Conservation (phyloP, 495 filamentous ascomycete species). For the Penicillium canariense region DNA sequence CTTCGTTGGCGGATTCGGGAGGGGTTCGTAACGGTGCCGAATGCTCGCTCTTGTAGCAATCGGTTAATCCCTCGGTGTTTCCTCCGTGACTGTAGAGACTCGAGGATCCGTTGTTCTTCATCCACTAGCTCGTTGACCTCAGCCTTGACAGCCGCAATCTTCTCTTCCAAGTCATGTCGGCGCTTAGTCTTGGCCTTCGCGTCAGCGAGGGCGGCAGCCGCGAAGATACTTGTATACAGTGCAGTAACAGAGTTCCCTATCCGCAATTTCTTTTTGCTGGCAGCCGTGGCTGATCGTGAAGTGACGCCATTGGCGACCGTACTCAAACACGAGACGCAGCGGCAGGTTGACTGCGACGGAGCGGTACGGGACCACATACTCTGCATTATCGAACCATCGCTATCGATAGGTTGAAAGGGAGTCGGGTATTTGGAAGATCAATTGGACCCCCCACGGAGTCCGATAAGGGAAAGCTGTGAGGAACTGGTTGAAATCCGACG, state of each 20-base stretch:
- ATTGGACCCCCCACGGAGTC: constrained; percentile 25
- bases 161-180: constrained; percentile 61
- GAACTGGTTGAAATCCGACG: constrained; percentile 8
- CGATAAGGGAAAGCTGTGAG: constrained; percentile 14
- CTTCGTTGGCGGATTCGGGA: constrained; percentile 10
- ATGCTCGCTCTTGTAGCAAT: constrained; percentile 23
- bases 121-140: constrained; percentile 44
- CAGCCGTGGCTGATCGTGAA: constrained; percentile 52
- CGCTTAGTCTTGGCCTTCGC: constrained; percentile 59
- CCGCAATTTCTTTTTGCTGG: constrained; percentile 49
- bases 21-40: constrained; percentile 18
- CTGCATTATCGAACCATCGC: constrained; percentile 59
- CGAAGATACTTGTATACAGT: constrained; percentile 69
- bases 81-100: constrained; percentile 27
- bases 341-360: constrained; percentile 58
- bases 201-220: constrained; percentile 67
- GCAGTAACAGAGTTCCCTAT: constrained; percentile 65
- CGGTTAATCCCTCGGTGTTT: constrained; percentile 18
- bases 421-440: not conserved
- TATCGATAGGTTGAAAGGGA: constrained; percentile 2
- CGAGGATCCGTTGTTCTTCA: constrained; percentile 40
- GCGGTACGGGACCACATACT: constrained; percentile 67
- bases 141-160: constrained; percentile 47
- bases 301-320: constrained; percentile 51
- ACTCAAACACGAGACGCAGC: constrained; percentile 60